Percentiles rank a stretch among this genome's conserved stretches.
Conservation (phyloP, 164 flowering plant genomes). For the Tetrastigma voinierianum region DNA sequence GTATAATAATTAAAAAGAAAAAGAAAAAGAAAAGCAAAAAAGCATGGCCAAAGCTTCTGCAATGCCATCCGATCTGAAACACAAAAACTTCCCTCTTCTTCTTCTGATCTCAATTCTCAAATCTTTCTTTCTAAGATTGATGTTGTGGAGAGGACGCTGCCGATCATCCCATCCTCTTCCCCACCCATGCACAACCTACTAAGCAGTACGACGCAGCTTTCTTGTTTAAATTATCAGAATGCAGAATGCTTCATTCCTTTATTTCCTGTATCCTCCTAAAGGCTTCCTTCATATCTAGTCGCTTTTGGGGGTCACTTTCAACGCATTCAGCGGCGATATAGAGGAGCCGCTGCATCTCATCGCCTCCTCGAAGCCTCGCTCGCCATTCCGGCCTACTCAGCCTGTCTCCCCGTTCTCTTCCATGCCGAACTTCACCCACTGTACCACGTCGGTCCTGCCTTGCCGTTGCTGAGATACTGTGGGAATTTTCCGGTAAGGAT, state of each 20-base stretch:
- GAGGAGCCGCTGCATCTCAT: slow-evolving; percentile 55
- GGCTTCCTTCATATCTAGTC: slow-evolving; percentile 60
- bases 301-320: slow-evolving; percentile 36
- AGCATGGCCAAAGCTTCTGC: too few species aligned
- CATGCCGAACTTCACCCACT: slow-evolving; percentile 62
- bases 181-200: too few species aligned
- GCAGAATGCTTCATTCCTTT: slow-evolving; percentile 19
- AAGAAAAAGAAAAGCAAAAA: too few species aligned
- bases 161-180: too few species aligned
- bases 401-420: slow-evolving; percentile 40
- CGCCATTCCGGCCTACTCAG: slow-evolving; percentile 66
- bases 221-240: too few species aligned
- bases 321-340: slow-evolving; percentile 62
- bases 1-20: too few species aligned
- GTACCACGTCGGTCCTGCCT: slow-evolving; percentile 85
- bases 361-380: slow-evolving; percentile 11
- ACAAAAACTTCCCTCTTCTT: too few species aligned
- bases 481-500: slow-evolving; percentile 86
- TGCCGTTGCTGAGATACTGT: slow-evolving; percentile 69
- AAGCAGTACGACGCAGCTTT: too few species aligned
- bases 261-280: slow-evolving; percentile 62
- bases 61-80: too few species aligned
- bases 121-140: too few species aligned
- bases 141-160: too few species aligned
- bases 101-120: too few species aligned